Evolutionary conservation across 345 rosid species (phyloP), one percentile per base, ranked within the genome.

Genomic region (Corchorus capsularis): DNA sequence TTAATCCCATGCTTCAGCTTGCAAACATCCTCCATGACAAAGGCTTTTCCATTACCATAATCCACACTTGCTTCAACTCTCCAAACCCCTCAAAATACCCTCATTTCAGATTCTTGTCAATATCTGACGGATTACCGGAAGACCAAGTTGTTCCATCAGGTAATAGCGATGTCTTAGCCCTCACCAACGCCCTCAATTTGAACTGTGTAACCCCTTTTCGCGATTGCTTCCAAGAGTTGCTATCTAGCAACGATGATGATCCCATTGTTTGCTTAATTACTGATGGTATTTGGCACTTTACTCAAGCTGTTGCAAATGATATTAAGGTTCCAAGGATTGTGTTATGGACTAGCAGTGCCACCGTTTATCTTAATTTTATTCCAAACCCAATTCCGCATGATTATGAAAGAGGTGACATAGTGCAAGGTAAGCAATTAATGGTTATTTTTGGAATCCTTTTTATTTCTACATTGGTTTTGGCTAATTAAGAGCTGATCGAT

Each of bases 41-140:
- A 76, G 91, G 91, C 65, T 86, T 91, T 82, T 83, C 88, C 72
- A 79, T 91, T 77, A 77, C 84, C 39, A 68, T 89, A 8, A 74
- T 89, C 75, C 90, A 87, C 77, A 85, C 91, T 46, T 73, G 71
- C 8, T 84, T 75, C 81, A 91, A 89, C 88, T 85, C 74, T 14
- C 92, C 90, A 0, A 66, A 87, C 57, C 77, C 91, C 60, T 80
- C 87, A 17, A 76, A 69, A 47, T 71, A 83, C 74, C 89, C 90
- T 54, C 81, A 76, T 82, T 86, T 91, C 75, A 61, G 77, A 57
- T 89, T 91, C 63, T 69, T 68, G 68, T 74, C 81, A 27, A 75
- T 89, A 57, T 50, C 78, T 6, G 80, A 78, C 4, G 73, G 74
- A 62, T n/a, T 87, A 3, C 39, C 66, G 0, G 77, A 72, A 41